A percentile compares a stretch with the other conserved stretches of the same genome.
These are phyloP conservation scores for Pseudocercospora cruenta DNA, from an alignment of 2,329 filamentous ascomycete species.

Conservation along the genomic window DNA sequence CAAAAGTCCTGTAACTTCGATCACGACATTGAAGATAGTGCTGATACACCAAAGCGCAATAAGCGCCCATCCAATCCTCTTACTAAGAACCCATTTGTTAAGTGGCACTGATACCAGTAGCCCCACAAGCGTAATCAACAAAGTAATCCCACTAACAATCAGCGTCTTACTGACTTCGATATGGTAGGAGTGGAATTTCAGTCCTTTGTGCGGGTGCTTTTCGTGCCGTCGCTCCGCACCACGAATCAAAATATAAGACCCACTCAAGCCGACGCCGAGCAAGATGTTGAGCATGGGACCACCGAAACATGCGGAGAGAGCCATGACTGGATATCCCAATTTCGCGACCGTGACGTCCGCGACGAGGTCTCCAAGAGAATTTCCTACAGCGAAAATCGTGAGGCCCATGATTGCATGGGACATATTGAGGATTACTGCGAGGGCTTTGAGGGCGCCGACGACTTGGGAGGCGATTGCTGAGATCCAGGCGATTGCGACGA, in stretches of 20 bases:
- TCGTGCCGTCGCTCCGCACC: conserved; percentile 67
- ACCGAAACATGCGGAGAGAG: conserved; percentile 91
- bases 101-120: conserved; percentile 79
- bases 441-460: conserved; percentile 88
- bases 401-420: conserved; percentile 92
- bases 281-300: conserved; percentile 98
- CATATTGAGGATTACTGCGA: conserved; percentile 90
- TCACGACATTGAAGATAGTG: conserved; percentile 77
- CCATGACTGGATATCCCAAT: conserved; percentile 96
- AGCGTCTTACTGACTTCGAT: conserved; percentile 84
- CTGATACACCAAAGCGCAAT: conserved; percentile 80
- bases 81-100: conserved; percentile 84
- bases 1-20: conserved; percentile 63
- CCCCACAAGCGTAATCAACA: conserved; percentile 77
- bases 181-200: conserved; percentile 75
- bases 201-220: conserved; percentile 67
- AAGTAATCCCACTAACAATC: conserved; percentile 79
- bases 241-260: conserved; percentile 81
- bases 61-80: conserved; percentile 77
- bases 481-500: conserved; percentile 93
- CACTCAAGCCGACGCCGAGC: conserved; percentile 88
- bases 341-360: conserved; percentile 93
- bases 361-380: conserved; percentile 90
- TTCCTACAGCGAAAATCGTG: conserved; percentile 95
- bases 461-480: conserved; percentile 94